These are phyloP conservation scores for Podospora bellae-mahoneyi DNA, from an alignment of 495 filamentous ascomycete species.

Conservation along the genomic window DNA sequence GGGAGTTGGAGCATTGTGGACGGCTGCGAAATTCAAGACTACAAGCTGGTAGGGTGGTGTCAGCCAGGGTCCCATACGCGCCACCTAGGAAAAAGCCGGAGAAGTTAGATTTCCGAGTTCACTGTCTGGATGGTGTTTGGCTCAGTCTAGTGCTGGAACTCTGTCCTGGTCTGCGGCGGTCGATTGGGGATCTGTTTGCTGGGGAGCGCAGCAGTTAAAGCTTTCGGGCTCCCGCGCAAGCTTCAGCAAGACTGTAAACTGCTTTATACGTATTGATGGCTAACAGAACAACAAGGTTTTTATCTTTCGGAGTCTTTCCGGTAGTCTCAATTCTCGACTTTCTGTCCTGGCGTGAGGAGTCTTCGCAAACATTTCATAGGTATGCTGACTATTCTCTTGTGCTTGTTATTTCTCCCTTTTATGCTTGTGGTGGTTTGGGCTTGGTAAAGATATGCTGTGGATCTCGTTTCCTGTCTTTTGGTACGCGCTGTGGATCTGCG, in stretches of 20 bases:
- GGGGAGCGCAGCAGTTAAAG: background rate
- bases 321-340: background rate
- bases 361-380: background rate
- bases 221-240: background rate
- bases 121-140: background rate
- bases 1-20: too few relatives aligned
- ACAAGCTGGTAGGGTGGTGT: too few relatives aligned
- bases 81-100: too few relatives aligned
- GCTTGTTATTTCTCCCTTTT: background rate
- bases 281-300: background rate
- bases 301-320: background rate
- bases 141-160: background rate
- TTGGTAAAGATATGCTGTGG: background rate
- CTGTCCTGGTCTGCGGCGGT: background rate
- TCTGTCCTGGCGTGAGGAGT: background rate
- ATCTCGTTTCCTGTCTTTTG: background rate
- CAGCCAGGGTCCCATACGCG: too few relatives aligned
- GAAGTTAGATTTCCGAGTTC: too few relatives aligned
- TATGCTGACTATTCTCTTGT: background rate
- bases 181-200: background rate
- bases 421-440: background rate
- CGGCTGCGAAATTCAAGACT: too few relatives aligned
- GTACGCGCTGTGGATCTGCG: too few relatives aligned
- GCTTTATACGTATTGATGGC: background rate
- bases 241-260: background rate